Conservation (phyloP, 345 rosid genomes). For the Excoecaria agallocha region DNA sequence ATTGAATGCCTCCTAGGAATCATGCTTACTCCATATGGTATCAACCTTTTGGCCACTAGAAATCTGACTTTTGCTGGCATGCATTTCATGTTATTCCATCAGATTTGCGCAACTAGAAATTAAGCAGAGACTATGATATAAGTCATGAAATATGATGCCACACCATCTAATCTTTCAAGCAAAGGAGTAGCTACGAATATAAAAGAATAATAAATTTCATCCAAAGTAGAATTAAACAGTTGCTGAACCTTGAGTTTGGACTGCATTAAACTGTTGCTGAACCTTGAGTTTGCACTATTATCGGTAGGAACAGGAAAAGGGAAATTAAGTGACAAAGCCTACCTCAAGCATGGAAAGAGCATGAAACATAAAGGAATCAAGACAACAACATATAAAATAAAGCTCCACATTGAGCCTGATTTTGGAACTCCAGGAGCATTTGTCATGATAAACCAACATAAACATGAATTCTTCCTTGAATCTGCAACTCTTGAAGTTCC, state of each 20-base stretch:
- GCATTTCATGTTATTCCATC: neutral
- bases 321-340: slow-evolving; percentile 39
- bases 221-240: neutral
- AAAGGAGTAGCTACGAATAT: neutral
- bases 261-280: slow-evolving; percentile 11
- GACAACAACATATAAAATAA: slow-evolving; percentile 30
- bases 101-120: neutral
- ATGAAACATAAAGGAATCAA: slow-evolving; percentile 27
- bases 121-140: neutral
- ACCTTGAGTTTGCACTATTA: slow-evolving; percentile 1
- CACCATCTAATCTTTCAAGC: neutral
- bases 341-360: slow-evolving; percentile 38
- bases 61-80: neutral
- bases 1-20: neutral
- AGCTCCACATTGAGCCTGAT: slow-evolving; percentile 31
- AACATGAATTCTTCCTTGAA: slow-evolving; percentile 52
- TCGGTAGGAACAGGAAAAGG: slow-evolving; percentile 42
- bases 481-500: slow-evolving; percentile 31
- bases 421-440: slow-evolving; percentile 61
- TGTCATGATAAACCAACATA: slow-evolving; percentile 36
- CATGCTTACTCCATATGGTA: neutral
- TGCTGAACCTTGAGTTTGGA: slow-evolving; percentile 7
- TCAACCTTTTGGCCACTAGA: neutral
- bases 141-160: neutral
- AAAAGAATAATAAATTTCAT: neutral